Evolutionary conservation across 495 filamentous ascomycete species (phyloP).

Genomic region (Ramalina peruviana): DNA sequence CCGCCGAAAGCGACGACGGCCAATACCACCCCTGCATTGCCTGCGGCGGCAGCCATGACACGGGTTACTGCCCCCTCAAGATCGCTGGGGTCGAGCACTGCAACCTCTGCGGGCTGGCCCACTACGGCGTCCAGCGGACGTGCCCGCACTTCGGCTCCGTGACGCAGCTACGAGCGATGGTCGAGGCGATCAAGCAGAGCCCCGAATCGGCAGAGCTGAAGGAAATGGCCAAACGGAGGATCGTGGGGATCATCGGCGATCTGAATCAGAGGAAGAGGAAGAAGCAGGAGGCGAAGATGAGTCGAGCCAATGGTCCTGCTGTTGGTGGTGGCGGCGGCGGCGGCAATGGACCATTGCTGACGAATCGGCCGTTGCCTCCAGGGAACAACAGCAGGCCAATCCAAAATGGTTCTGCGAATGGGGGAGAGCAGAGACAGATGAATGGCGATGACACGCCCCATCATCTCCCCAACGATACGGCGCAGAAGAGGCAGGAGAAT

Average conservation of each 20-base stretch:
- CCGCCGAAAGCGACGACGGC: conserved; percentile 1
- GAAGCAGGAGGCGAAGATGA: conserved; percentile 7
- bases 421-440: too few species aligned
- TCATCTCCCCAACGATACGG: too few species aligned
- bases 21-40: conserved; percentile 30
- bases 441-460: too few species aligned
- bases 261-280: conserved; percentile 31
- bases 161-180: conserved; percentile 43
- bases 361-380: not conserved
- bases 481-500: too few species aligned
- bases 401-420: too few species aligned
- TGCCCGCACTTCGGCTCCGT: conserved; percentile 49
- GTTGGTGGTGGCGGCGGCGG: not conserved
- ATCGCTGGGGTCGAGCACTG: conserved; percentile 47
- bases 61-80: conserved; percentile 48
- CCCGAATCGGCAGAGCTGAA: conserved; percentile 40
- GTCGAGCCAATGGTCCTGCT: not conserved
- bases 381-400: too few species aligned
- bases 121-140: conserved; percentile 37
- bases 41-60: conserved; percentile 37
- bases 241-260: conserved; percentile 38
- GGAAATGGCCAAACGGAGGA: conserved; percentile 37
- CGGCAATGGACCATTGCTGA: not conserved
- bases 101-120: conserved; percentile 52
- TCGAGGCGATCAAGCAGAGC: conserved; percentile 42